Conservation (phyloP, 441 rosid genomes). For the Populus trichocarpa region DNA sequence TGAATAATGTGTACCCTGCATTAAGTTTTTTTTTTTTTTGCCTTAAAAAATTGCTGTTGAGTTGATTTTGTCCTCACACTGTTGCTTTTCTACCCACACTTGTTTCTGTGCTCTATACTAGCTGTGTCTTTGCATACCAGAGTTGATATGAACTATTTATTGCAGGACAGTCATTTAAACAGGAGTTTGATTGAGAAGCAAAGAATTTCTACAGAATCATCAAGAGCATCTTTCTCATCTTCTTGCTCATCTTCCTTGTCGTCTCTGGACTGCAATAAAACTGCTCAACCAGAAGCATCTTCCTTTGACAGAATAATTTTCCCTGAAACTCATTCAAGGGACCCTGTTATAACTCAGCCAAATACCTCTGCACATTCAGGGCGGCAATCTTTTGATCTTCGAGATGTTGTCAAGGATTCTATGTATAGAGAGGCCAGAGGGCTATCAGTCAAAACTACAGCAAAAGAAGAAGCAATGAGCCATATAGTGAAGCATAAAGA, state of each 20-base stretch:
- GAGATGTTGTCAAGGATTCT: conserved; percentile 86
- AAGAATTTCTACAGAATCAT: conserved; percentile 62
- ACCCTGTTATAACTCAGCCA: conserved; percentile 45
- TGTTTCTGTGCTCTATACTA: background rate
- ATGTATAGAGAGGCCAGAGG: conserved; percentile 84
- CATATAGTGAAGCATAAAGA: conserved; percentile 48
- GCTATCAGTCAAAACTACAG: conserved; percentile 38
- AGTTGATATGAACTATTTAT: conserved; percentile 26
- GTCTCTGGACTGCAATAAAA: conserved; percentile 51
- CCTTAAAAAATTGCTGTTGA: background rate
- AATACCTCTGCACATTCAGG: conserved; percentile 49
- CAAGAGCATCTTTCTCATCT: conserved; percentile 79
- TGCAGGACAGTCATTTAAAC: conserved; percentile 43
- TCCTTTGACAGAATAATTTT: conserved; percentile 50
- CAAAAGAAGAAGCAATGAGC: conserved; percentile 42
- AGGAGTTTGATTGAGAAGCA: conserved; percentile 50
- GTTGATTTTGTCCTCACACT: background rate
- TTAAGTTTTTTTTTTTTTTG: too few species aligned
- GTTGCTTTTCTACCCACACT: background rate
- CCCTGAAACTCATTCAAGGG: conserved; percentile 59
- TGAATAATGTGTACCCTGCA: too few species aligned
- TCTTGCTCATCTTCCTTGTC: conserved; percentile 79
- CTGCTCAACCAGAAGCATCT: conserved; percentile 54
- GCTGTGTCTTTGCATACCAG: background rate
- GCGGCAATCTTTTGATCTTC: conserved; percentile 54